Conservation (phyloP, 768 basidiomycete species). For the Naganishia friedmannii region DNA sequence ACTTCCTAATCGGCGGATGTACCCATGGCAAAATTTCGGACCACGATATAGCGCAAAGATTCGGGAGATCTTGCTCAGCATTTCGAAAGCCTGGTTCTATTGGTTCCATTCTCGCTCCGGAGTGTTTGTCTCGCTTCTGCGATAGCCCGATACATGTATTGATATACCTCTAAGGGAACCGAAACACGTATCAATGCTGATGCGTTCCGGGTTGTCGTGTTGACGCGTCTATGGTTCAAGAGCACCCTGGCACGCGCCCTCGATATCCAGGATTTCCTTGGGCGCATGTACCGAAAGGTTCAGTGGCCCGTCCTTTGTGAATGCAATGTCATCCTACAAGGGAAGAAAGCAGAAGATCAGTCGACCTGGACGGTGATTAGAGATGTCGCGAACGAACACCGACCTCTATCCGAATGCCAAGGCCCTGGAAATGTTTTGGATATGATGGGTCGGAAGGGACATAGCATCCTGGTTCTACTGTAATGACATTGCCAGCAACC, state of each 20-base stretch:
- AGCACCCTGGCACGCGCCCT: constrained; percentile 49
- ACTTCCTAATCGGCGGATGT: too few relatives aligned
- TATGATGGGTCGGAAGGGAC: constrained; percentile 76
- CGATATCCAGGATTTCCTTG: constrained; percentile 52
- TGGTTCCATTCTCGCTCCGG: too few relatives aligned
- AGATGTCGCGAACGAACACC: constrained; percentile 30
- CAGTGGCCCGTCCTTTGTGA: constrained; percentile 43
- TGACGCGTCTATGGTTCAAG: constrained; percentile 25
- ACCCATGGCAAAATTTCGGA: too few relatives aligned
- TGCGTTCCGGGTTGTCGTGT: too few relatives aligned
- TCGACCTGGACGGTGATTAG: background rate
- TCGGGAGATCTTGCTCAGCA: too few relatives aligned
- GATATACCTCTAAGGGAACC: too few relatives aligned
- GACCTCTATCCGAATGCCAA: constrained; percentile 89
- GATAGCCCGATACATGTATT: too few relatives aligned
- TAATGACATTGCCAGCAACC: constrained; percentile 82
- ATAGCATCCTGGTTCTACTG: constrained; percentile 81
- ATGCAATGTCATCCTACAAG: constrained; percentile 49
- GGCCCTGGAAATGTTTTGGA: constrained; percentile 82
- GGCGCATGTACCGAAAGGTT: constrained; percentile 49
- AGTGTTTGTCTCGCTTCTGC: too few relatives aligned
- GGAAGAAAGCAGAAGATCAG: background rate
- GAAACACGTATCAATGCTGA: too few relatives aligned
- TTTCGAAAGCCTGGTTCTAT: too few relatives aligned
- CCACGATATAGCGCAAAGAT: too few relatives aligned